A percentile compares a stretch with the other conserved stretches of the same genome.
Evolutionary conservation across 306 rosid species (phyloP).

Genomic region (Cicer pinnatifidum): DNA sequence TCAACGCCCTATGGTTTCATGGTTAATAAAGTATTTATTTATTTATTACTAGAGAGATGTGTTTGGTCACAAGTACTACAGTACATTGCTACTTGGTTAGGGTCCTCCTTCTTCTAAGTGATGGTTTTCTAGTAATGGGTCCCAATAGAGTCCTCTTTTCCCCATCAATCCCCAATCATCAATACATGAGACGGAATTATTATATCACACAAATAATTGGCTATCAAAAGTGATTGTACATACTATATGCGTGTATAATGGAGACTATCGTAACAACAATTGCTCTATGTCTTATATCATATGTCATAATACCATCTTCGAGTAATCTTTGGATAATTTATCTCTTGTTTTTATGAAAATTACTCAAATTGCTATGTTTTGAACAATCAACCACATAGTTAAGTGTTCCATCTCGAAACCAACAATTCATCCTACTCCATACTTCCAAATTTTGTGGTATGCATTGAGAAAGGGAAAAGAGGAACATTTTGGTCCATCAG

Average conservation of each 20-base stretch:
- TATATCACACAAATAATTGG: slow-evolving; percentile 41
- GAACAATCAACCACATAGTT: too few species aligned
- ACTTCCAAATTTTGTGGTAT: not conserved
- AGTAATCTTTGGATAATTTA: too few species aligned
- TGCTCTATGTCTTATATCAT: too few species aligned
- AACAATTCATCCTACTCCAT: too few species aligned
- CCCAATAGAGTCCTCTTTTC: slow-evolving; percentile 40
- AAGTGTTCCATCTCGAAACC: too few species aligned
- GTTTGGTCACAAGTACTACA: not conserved
- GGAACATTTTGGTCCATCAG: not conserved
- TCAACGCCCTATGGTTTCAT: slow-evolving; percentile 12
- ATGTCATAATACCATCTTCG: too few species aligned
- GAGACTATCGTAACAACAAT: too few species aligned
- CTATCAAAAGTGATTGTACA: slow-evolving; percentile 29
- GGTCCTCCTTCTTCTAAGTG: slow-evolving; percentile 38
- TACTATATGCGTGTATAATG: not conserved
- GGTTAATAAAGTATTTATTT: not conserved
- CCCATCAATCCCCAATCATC: slow-evolving; percentile 47
- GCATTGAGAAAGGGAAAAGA: not conserved
- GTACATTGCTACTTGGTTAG: not conserved
- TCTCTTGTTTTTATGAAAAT: too few species aligned
- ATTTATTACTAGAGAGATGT: too few species aligned
- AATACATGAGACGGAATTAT: slow-evolving; percentile 40
- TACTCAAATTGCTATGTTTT: too few species aligned
- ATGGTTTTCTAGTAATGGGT: slow-evolving; percentile 35